Evolutionary conservation across 208 protist species (phyloP), one percentile per base, ranked within the genome.

Genomic region (Herpetomonas samuelpessoai): DNA sequence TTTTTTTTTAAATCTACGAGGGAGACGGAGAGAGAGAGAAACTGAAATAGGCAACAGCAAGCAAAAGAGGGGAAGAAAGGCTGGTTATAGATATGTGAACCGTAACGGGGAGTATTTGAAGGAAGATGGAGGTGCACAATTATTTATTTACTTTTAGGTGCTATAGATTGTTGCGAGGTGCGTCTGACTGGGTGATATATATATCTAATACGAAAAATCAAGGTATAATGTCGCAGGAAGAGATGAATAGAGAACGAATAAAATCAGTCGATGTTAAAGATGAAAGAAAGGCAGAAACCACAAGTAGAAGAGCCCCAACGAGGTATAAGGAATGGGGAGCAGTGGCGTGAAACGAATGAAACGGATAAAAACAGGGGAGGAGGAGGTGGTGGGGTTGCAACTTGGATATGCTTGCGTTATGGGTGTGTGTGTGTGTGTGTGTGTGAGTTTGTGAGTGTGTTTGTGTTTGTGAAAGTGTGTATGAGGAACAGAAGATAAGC

Each of bases 1-100:
- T 0, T 54, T 3, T 29, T 29, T 14, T 50, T 19, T 19, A 26
- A 35, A 28, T 54, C 31, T 26, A 58, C 45, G 53, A 39, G 47
- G 31, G 48, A 44, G 38, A 48, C 18, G n/a, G 27, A 54, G 28
- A 53, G 24, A 61, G 41, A 44, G 45, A 57, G 52, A 57, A 22
- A 6, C 25, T 6, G 29, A 19, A 29, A 19, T 26, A 57, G 21
- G 25, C 35, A 16, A 27, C 4, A 57, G 22, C 45, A 51, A 22
- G 18, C 39, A 49, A 55, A 62, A 47, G 31, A 61, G 21, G 9
- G 35, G 14, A 6, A 18, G 35, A 41, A 14, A 41, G 35, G 35
- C 9, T 6, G 35, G 35, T 6, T 6, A 14, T 6, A 41, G 35
- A 41, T 6, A 41, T n/a, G n/a, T n/a, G n/a, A n/a, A n/a, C n/a